Evolutionary conservation across 441 rosid species (phyloP), one percentile per base, ranked within the genome.

Genomic region (Jatropha multifida): DNA sequence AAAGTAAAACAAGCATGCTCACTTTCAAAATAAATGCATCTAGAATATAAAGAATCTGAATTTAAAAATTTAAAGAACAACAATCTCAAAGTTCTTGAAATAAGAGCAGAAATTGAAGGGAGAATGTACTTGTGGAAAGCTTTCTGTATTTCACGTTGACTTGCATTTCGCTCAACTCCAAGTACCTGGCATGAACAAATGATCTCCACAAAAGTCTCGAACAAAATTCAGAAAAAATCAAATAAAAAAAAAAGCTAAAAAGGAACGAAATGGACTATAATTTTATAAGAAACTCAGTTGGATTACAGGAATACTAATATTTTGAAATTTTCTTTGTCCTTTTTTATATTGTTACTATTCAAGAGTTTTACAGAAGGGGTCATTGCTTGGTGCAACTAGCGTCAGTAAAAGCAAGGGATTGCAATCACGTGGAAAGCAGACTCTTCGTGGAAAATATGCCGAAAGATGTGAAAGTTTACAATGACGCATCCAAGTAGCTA

Each of bases 71-170:
- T 13, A 32, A 10, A 0, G 9, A 69, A 68, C 48, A 49, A 23
- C 3, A 41, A 18, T 27, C 41, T 2, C 59, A 8, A 23, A 17
- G 7, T 56, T n/a, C 23, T 61, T 23, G 13, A 12, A 60, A 15
- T 49, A 52, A 66, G 71, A 20, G 17, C 74, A 44, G 62, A 40
- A 40, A 69, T 32, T 72, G 49, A 69, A 32, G 69, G 60, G 26
- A 71, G 54, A 73, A 66, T 90, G 4, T 82, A 95, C 98, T 93
- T 93, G 89, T 95, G 99, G 78, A 95, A 95, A 78, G 98, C 98
- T 85, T 95, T 95, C 83, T 95, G 99, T 72, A 95, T 95, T 70
- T 95, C 98, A 7, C 98, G 90, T 76, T 88, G 94, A 81, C 91
- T 84, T 48, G 99, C 98, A 54, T 84, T 90, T 37, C 78, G 79